phyloP scores from a whole-genome alignment of 495 filamentous ascomycete genomes.

The Tuber brumale region DNA sequence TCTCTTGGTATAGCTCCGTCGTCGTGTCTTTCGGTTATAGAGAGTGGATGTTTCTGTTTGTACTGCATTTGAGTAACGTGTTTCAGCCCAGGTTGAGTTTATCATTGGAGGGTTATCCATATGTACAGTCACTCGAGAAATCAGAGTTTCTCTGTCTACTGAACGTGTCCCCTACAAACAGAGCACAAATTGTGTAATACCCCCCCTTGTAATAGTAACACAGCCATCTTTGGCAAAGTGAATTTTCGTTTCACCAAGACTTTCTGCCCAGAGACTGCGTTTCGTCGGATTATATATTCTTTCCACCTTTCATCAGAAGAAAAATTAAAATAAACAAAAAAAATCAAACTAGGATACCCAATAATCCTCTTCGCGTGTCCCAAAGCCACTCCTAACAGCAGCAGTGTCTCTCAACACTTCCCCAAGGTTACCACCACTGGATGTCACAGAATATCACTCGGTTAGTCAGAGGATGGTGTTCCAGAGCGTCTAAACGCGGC shows the following conservation, averaged over 20 bases:
- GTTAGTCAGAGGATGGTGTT: no score
- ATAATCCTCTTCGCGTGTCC: not conserved
- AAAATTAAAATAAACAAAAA: not conserved
- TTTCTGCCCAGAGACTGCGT: no score
- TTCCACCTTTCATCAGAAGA: no score
- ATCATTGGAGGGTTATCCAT: not conserved
- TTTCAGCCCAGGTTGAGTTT: not conserved
- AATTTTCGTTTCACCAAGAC: no score
- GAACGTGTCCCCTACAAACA: no score
- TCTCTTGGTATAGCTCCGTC: not conserved
- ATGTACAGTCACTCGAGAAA: not conserved
- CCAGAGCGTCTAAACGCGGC: not conserved
- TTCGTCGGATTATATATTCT: no score
- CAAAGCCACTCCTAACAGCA: not conserved
- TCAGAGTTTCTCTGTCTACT: no score
- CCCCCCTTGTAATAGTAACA: no score
- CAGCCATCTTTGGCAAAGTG: no score
- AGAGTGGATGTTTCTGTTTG: not conserved
- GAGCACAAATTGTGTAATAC: no score
- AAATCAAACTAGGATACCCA: not conserved
- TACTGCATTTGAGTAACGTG: not conserved
- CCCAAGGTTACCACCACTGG: accelerated
- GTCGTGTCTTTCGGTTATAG: not conserved
- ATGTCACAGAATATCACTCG: not conserved
- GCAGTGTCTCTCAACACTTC: not conserved